These are phyloP conservation scores for Backusella mclennaniae DNA, from an alignment of 192 early-diverging fungal genomes.

Conservation along the genomic window DNA sequence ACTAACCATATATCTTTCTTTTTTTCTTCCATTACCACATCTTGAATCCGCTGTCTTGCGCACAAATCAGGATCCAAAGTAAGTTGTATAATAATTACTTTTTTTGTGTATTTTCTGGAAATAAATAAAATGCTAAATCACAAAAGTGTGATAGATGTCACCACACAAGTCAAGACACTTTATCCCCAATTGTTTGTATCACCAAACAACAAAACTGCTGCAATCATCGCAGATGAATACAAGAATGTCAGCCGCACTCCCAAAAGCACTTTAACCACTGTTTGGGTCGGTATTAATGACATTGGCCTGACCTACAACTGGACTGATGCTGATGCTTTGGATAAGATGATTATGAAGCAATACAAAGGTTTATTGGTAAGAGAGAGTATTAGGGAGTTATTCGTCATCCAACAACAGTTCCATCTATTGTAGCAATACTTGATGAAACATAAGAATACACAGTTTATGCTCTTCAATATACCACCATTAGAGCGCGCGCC, in stretches of 20 bases:
- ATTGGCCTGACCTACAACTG: conserved; percentile 11
- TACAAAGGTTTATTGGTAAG: conserved; percentile 13
- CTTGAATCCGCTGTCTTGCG: too few relatives aligned
- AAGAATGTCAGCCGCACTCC: background rate
- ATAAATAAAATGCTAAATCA: background rate
- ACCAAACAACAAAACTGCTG: background rate
- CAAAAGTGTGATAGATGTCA: conserved; percentile 21
- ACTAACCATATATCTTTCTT: background rate
- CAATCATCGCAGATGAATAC: conserved; percentile 3
- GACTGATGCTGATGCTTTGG: background rate
- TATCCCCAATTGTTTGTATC: conserved; percentile 9
- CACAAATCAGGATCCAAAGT: conserved; percentile 1
- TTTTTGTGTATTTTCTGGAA: background rate
- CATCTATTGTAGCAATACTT: background rate
- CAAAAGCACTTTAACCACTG: background rate
- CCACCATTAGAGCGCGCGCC: conserved; percentile 18
- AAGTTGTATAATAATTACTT: background rate
- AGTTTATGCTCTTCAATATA: conserved; percentile 8
- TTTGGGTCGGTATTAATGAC: conserved; percentile 27
- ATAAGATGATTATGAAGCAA: conserved; percentile 7
- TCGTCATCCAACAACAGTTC: background rate
- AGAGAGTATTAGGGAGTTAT: background rate
- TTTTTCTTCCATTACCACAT: background rate
- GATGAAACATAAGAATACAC: background rate
- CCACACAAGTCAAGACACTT: conserved; percentile 6